Evolutionary conservation across 306 rosid species (phyloP).

Genomic region (Castanea mollissima): DNA sequence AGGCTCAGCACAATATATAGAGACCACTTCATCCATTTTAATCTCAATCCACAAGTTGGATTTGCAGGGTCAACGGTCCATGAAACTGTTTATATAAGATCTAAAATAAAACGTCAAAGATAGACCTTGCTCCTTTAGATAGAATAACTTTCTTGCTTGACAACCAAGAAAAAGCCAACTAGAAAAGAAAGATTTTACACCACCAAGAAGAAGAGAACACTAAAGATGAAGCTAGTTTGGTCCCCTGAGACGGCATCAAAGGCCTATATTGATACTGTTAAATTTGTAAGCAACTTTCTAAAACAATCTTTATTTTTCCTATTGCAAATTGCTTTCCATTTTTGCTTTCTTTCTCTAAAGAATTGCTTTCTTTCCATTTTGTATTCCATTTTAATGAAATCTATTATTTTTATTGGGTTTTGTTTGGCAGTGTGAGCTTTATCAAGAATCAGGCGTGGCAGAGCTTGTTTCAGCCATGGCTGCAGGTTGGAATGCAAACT

Average conservation of each 20-base stretch:
- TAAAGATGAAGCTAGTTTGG: constrained; percentile 82
- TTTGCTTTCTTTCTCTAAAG: neutral
- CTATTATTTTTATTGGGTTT: neutral
- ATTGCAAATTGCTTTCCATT: too few relatives aligned
- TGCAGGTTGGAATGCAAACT: constrained; percentile 84
- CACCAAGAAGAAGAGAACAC: neutral
- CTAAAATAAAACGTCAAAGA: constrained; percentile 16
- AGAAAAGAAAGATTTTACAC: neutral
- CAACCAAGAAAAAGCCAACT: neutral
- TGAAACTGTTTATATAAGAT: neutral
- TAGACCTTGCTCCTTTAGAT: neutral
- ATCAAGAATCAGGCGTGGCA: constrained; percentile 70
- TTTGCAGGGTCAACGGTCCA: too few relatives aligned
- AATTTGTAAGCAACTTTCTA: constrained; percentile 51
- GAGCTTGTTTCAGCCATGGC: constrained; percentile 92
- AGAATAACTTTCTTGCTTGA: neutral
- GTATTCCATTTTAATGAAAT: neutral
- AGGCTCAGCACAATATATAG: too few relatives aligned
- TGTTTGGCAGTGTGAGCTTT: constrained; percentile 51
- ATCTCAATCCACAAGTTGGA: constrained; percentile 33
- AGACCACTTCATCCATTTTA: neutral
- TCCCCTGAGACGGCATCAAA: constrained; percentile 83
- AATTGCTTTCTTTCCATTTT: neutral
- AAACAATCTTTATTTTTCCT: too few relatives aligned
- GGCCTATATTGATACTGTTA: constrained; percentile 85